A percentile compares a stretch with the other conserved stretches of the same genome.
Evolutionary conservation across 2,329 filamentous ascomycete genomes (phyloP).

Genomic region (Trichoderma gracile): DNA sequence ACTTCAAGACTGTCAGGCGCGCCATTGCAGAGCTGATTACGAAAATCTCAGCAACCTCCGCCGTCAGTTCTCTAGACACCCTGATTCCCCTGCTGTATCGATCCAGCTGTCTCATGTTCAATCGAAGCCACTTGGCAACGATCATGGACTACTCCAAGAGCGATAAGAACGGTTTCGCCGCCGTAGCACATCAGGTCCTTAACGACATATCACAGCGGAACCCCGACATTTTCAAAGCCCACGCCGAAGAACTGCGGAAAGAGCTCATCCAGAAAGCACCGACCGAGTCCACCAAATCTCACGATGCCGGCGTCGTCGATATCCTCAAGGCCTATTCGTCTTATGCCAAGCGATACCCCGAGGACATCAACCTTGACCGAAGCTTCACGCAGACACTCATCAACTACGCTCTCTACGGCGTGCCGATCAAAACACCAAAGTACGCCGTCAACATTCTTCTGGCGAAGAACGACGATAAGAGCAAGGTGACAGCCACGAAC

Average conservation of each 20-base stretch:
- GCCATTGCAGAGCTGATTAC: slow-evolving; percentile 89
- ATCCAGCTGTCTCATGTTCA: slow-evolving; percentile 82
- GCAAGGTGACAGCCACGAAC: slow-evolving; percentile 78
- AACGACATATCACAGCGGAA: slow-evolving; percentile 90
- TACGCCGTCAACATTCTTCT: slow-evolving; percentile 91
- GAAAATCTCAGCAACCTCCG: slow-evolving; percentile 69
- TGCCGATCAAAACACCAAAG: slow-evolving; percentile 81
- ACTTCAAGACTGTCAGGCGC: slow-evolving; percentile 87
- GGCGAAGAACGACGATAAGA: slow-evolving; percentile 71
- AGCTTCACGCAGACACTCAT: slow-evolving; percentile 80
- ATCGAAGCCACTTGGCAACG: slow-evolving; percentile 86
- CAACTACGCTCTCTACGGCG: slow-evolving; percentile 79
- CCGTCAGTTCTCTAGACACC: slow-evolving; percentile 71
- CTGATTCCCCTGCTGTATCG: slow-evolving; percentile 81
- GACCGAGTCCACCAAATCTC: slow-evolving; percentile 61
- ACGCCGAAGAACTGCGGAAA: slow-evolving; percentile 88
- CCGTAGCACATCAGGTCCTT: slow-evolving; percentile 81
- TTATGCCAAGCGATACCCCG: slow-evolving; percentile 82
- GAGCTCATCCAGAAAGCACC: slow-evolving; percentile 81
- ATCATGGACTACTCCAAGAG: slow-evolving; percentile 87
- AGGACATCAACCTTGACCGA: slow-evolving; percentile 78
- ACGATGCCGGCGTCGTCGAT: slow-evolving; percentile 76
- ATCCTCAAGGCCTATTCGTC: slow-evolving; percentile 92
- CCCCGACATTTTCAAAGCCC: slow-evolving; percentile 87
- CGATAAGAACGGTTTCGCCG: slow-evolving; percentile 75